These are phyloP conservation scores for Suillus sp. DNA, from an alignment of 768 basidiomycete genomes.

Conservation along the genomic window DNA sequence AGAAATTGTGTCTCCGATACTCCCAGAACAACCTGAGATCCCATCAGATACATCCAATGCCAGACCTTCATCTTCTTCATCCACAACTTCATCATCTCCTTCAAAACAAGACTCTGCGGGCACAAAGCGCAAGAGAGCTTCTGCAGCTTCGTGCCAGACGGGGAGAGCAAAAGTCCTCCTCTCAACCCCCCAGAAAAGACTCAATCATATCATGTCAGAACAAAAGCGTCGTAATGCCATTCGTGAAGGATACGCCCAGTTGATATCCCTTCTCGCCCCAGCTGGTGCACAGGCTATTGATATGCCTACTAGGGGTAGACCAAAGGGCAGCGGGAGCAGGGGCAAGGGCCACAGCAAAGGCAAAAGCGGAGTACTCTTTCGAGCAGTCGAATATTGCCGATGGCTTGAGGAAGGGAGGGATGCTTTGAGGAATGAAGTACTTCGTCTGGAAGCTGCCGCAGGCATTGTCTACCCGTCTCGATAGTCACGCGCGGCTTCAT, in stretches of 20 bases:
- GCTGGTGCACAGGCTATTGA: conserved; percentile 70
- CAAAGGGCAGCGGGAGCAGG: conserved; percentile 72
- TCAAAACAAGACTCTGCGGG: conserved; percentile 18
- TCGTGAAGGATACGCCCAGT: conserved; percentile 84
- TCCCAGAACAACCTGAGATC: conserved; percentile 2
- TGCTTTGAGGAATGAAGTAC: conserved; percentile 68
- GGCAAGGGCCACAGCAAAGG: conserved; percentile 76
- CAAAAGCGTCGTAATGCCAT: conserved; percentile 93
- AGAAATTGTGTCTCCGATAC: conserved; percentile 10
- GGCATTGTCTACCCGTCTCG: conserved; percentile 39
- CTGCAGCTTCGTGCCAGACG: conserved; percentile 26
- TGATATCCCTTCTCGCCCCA: conserved; percentile 81
- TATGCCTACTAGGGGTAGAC: conserved; percentile 77
- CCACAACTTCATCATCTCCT: conserved; percentile 14
- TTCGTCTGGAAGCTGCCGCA: conserved; percentile 66
- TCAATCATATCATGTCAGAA: conserved; percentile 94
- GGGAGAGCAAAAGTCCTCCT: conserved; percentile 63
- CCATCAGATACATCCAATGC: conserved; percentile 6
- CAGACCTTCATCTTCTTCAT: conserved; percentile 12
- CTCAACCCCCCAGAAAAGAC: conserved; percentile 82
- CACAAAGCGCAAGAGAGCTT: conserved; percentile 26
- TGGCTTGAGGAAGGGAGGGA: conserved; percentile 87
- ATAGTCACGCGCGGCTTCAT: neutral
- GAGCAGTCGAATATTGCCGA: conserved; percentile 81
- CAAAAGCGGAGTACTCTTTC: conserved; percentile 87